Percentiles rank a stretch among this genome's conserved stretches.
Conservation (phyloP, 169 alveolate species). For the Cryptosporidium tyzzeri region DNA sequence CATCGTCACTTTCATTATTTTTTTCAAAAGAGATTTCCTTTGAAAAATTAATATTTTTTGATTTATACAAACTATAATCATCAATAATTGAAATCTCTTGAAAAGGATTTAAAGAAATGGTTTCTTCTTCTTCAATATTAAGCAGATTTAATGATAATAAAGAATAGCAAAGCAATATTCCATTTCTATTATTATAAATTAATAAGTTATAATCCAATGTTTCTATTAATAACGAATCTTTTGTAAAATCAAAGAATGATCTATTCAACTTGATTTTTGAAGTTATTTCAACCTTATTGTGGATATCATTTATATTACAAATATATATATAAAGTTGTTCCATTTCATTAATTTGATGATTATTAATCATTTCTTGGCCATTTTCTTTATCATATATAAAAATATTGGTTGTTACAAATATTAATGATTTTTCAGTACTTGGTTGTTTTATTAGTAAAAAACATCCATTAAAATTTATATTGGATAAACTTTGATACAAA, state of each 20-base stretch:
- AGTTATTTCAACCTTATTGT: background rate
- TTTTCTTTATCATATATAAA: background rate
- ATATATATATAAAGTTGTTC: conserved; percentile 32
- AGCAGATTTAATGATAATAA: conserved; percentile 41
- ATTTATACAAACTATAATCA: background rate
- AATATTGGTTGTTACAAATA: conserved; percentile 18
- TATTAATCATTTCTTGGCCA: background rate
- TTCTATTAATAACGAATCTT: background rate
- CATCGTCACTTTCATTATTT: background rate
- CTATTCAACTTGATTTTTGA: conserved; percentile 11
- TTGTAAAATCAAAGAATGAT: background rate
- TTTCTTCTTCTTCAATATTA: background rate
- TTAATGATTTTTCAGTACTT: background rate
- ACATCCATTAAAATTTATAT: background rate
- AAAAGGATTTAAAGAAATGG: conserved; percentile 23
- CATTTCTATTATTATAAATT: conserved; percentile 3
- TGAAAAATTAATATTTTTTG: background rate
- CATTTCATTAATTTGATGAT: background rate
- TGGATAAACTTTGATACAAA: background rate
- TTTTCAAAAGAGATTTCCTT: background rate
- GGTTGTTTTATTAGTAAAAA: conserved; percentile 4
- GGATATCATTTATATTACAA: background rate
- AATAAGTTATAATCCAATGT: conserved; percentile 30
- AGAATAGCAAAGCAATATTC: conserved; percentile 24
- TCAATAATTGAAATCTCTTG: background rate